Percentiles rank a stretch among this genome's conserved stretches.
These are phyloP conservation scores for Podospora bellae-mahoneyi DNA, from an alignment of 495 filamentous ascomycete genomes.

Conservation along the genomic window DNA sequence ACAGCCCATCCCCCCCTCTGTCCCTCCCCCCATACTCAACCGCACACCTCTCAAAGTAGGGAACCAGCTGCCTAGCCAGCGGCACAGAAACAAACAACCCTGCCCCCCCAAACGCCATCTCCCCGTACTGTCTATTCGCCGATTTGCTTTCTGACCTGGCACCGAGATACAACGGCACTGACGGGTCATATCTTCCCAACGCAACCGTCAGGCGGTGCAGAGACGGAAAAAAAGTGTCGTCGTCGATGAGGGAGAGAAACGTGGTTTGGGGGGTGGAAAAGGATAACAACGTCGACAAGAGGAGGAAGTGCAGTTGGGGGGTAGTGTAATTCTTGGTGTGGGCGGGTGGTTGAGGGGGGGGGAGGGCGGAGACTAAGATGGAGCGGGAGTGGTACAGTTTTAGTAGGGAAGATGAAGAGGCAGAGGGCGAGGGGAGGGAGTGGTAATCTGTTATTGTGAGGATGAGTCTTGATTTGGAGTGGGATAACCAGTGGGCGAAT, in stretches of 20 bases:
- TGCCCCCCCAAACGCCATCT: constrained; percentile 67
- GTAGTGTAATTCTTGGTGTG: constrained; percentile 25
- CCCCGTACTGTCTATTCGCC: constrained; percentile 57
- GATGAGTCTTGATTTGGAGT: constrained; percentile 54
- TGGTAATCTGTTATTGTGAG: constrained; percentile 53
- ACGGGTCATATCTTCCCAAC: constrained; percentile 47
- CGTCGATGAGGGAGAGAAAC: constrained; percentile 66
- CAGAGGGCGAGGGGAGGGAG: constrained; percentile 21
- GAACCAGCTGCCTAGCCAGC: constrained; percentile 52
- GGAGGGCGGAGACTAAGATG: constrained; percentile 54
- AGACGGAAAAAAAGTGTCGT: constrained; percentile 72
- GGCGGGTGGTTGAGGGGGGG: constrained; percentile 27
- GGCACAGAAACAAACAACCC: constrained; percentile 64
- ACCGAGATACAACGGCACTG: constrained; percentile 56
- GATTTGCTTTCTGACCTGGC: constrained; percentile 61
- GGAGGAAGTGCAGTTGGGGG: constrained; percentile 61
- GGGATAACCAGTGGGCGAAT: constrained; percentile 60
- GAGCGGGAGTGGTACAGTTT: constrained; percentile 36
- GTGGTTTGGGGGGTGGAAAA: constrained; percentile 52
- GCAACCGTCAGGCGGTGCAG: constrained; percentile 53
- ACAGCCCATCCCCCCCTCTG: constrained; percentile 55
- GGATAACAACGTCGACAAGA: constrained; percentile 55
- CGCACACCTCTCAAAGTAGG: constrained; percentile 54
- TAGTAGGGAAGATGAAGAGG: constrained; percentile 20
- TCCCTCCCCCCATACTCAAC: constrained; percentile 31